Evolutionary conservation across 495 filamentous ascomycete genomes (phyloP).

Genomic region (Lasiosphaeria ovina): DNA sequence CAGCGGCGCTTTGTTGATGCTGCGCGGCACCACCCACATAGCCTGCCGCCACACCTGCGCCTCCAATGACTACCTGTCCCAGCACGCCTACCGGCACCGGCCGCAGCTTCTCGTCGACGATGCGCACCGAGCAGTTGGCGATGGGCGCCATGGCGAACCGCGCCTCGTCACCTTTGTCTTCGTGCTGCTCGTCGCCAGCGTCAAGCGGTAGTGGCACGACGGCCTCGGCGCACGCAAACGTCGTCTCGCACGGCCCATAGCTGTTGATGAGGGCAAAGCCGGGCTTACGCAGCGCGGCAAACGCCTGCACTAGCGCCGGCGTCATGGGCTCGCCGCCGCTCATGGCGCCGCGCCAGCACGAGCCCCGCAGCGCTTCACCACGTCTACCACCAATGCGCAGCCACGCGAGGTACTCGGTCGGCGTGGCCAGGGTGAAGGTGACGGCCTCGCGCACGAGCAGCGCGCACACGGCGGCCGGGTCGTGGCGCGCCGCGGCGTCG

Average conservation of each 20-base stretch:
- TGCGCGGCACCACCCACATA: conserved; percentile 15
- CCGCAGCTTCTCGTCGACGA: conserved; percentile 37
- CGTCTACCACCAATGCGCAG: conserved; percentile 15
- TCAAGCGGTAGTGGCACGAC: conserved; percentile 3
- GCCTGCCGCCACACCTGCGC: conserved; percentile 23
- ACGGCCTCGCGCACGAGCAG: conserved; percentile 20
- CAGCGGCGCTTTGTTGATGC: conserved; percentile 3
- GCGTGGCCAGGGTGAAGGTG: conserved; percentile 25
- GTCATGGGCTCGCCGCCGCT: conserved; percentile 25
- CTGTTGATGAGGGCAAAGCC: conserved; percentile 21
- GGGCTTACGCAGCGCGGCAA: conserved; percentile 14
- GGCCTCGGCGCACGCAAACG: neutral
- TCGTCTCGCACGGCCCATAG: conserved; percentile 35
- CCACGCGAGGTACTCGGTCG: conserved; percentile 28
- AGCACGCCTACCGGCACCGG: conserved; percentile 32
- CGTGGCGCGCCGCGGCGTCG: conserved; percentile 15
- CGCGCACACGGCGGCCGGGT: conserved; percentile 23
- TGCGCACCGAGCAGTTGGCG: conserved; percentile 32
- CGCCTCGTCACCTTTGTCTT: too few relatives aligned
- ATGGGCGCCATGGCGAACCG: neutral
- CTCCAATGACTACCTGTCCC: conserved; percentile 33
- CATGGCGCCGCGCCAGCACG: conserved; percentile 27
- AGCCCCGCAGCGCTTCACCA: neutral
- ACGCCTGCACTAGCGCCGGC: conserved; percentile 10
- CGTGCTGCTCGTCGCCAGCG: neutral